Evolutionary conservation across 352 stramenopile species (phyloP).

Genomic region (Sclerospora graminicola): DNA sequence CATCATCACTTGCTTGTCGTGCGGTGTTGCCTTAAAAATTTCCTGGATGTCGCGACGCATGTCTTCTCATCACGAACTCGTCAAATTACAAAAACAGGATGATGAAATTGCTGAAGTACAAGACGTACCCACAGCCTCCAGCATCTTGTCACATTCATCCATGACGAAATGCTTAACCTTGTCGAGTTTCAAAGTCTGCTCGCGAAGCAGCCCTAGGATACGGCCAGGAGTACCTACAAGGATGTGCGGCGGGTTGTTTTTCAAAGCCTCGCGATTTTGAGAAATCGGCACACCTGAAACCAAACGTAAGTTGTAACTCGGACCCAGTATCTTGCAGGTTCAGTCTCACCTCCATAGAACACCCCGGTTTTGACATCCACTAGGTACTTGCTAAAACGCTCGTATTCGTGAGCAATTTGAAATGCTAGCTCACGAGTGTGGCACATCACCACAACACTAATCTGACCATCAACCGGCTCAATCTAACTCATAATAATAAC

Average conservation of each 20-base stretch:
- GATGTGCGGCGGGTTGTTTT: conserved; percentile 94
- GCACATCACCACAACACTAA: conserved; percentile 96
- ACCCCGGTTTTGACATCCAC: conserved; percentile 94
- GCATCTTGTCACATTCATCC: conserved; percentile 99
- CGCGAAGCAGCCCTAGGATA: conserved; percentile 80
- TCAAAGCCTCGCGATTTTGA: conserved; percentile 93
- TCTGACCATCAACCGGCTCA: conserved; percentile 85
- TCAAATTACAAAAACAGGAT: not conserved
- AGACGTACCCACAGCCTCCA: conserved; percentile 90
- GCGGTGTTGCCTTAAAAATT: conserved; percentile 98
- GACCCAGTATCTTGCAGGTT: not conserved
- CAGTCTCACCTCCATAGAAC: conserved; percentile 89
- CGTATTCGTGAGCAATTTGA: conserved; percentile 99
- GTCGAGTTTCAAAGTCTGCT: conserved; percentile 97
- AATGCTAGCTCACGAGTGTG: conserved; percentile 99
- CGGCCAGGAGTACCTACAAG: conserved; percentile 98
- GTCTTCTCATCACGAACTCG: conserved; percentile 42
- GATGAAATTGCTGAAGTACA: not conserved
- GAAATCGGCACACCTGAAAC: conserved; percentile 86
- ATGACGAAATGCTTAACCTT: conserved; percentile 99
- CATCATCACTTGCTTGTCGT: conserved; percentile 99
- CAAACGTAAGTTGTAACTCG: conserved; percentile 3
- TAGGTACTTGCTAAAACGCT: conserved; percentile 99
- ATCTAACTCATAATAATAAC: conserved; percentile 35
- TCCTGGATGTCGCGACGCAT: conserved; percentile 99